Evolutionary conservation across 176 grass and related monocot genomes (phyloP).

Genomic region (Zoysia pacifica): DNA sequence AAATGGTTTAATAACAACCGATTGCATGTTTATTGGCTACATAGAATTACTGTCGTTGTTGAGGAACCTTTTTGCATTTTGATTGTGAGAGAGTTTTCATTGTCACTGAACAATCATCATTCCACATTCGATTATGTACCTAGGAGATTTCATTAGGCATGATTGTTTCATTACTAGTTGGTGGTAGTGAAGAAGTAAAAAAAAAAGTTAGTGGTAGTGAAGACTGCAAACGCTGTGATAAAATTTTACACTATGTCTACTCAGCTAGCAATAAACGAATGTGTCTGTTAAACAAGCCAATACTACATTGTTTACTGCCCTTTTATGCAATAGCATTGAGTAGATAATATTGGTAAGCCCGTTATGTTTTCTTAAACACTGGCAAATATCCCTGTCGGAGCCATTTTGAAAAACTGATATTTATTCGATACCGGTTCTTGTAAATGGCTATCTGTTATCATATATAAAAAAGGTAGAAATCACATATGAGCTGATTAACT

Average conservation of each 20-base stretch:
- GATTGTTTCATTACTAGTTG: neutral
- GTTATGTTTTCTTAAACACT: neutral
- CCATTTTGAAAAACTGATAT: neutral
- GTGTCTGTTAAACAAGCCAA: neutral
- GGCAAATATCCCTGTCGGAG: neutral
- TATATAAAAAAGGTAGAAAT: conserved; percentile 29
- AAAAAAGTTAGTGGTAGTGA: neutral
- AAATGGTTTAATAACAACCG: neutral
- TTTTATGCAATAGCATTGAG: neutral
- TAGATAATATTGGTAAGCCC: neutral
- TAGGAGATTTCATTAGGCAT: neutral
- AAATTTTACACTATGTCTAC: neutral
- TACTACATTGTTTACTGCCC: neutral
- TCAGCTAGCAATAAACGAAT: neutral
- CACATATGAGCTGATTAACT: neutral
- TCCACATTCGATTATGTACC: neutral
- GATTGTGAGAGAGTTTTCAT: neutral
- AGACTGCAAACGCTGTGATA: neutral
- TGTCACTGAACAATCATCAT: neutral
- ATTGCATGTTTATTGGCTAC: neutral
- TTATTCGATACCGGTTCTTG: neutral
- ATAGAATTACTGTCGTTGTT: neutral
- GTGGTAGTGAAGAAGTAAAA: neutral
- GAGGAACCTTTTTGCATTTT: neutral
- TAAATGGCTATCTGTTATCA: conserved; percentile 6